Conservation (phyloP, 805 yeast genomes). For the Huiozyma sinensis region DNA sequence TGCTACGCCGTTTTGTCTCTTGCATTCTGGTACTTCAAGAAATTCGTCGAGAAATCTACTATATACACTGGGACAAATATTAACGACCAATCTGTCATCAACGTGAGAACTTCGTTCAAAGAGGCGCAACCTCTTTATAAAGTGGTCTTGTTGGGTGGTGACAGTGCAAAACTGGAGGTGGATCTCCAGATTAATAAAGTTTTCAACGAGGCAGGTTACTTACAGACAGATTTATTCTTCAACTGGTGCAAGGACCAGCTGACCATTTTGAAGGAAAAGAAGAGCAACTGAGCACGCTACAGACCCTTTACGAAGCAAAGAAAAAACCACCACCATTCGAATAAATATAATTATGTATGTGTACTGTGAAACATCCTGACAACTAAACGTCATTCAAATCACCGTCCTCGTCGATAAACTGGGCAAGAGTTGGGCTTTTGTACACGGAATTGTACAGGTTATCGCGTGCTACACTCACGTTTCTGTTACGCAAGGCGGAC, state of each 20-base stretch:
- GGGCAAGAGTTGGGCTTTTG: slow-evolving; percentile 42
- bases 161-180: slow-evolving; percentile 8
- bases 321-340: neutral
- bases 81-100: slow-evolving; percentile 21
- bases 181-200: slow-evolving; percentile 26
- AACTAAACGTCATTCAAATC: neutral
- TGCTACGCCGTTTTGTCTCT: slow-evolving; percentile 33
- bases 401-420: slow-evolving; percentile 29
- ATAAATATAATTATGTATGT: slow-evolving; percentile 1
- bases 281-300: slow-evolving; percentile 8
- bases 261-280: slow-evolving; percentile 29
- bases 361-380: neutral
- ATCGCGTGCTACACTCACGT: slow-evolving; percentile 43
- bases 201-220: slow-evolving; percentile 33
- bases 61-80: slow-evolving; percentile 35
- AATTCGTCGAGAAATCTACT: slow-evolving; percentile 32
- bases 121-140: slow-evolving; percentile 37
- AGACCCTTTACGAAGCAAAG: neutral
- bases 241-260: slow-evolving; percentile 30
- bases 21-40: slow-evolving; percentile 30
- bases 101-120: slow-evolving; percentile 26
- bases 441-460: slow-evolving; percentile 44
- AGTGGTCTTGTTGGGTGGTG: slow-evolving; percentile 25
- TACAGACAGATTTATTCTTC: slow-evolving; percentile 33
- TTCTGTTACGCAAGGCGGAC: slow-evolving; percentile 33